Conservation (phyloP, 306 rosid species). For the Citrullus amarus region DNA sequence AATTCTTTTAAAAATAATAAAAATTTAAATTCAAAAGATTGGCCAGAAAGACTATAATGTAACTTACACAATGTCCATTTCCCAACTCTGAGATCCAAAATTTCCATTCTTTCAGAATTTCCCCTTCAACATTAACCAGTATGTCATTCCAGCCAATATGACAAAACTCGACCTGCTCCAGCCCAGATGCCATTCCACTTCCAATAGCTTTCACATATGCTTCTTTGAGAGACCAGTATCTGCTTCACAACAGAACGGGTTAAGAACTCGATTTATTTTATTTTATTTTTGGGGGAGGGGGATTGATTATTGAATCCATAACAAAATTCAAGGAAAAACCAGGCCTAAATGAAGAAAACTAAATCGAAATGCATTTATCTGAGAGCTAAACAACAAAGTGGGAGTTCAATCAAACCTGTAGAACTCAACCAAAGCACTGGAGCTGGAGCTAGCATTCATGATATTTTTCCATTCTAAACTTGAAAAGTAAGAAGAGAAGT, state of each 20-base stretch:
- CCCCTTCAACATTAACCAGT: constrained; percentile 38
- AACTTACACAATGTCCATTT: constrained; percentile 52
- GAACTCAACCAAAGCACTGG: constrained; percentile 50
- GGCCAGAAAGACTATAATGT: background rate
- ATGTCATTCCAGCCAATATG: constrained; percentile 50
- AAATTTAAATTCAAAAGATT: background rate
- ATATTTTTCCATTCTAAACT: constrained; percentile 65
- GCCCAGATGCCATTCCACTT: constrained; percentile 47
- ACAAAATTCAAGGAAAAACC: background rate
- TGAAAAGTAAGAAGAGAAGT: constrained; percentile 66
- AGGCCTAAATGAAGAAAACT: background rate
- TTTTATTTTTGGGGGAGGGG: no score
- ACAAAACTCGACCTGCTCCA: constrained; percentile 66
- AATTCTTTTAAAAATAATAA: no score
- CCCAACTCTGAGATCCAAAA: constrained; percentile 66
- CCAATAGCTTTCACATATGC: constrained; percentile 85
- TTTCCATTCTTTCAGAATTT: constrained; percentile 48
- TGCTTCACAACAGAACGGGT: constrained; percentile 10
- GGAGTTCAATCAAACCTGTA: constrained; percentile 38
- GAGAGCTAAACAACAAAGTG: background rate
- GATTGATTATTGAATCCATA: no score
- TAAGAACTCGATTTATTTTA: background rate
- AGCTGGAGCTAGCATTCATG: constrained; percentile 35
- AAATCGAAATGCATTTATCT: background rate
- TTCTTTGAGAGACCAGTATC: constrained; percentile 89